Conservation (phyloP, 225 moss, liverwort and hornwort species). For the Polytrichum formosum region DNA sequence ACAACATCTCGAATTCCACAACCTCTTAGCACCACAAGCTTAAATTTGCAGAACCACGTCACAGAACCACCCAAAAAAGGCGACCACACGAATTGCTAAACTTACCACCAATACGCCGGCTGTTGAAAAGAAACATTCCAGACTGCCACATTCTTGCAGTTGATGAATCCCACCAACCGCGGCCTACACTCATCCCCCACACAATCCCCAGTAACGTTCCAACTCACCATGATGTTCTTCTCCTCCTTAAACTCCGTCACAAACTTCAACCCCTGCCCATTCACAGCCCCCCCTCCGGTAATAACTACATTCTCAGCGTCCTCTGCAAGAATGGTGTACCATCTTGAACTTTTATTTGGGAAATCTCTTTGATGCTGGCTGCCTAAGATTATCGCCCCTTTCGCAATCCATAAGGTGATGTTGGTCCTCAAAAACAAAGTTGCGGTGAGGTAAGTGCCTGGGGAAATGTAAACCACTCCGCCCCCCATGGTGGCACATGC, state of each 20-base stretch:
- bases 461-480: constrained; percentile 60
- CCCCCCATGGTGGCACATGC: constrained; percentile 39
- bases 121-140: constrained; percentile 51
- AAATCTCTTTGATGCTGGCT: constrained; percentile 56
- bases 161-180: constrained; percentile 66
- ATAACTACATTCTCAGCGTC: constrained; percentile 67
- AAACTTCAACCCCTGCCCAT: constrained; percentile 70
- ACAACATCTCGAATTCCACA: too few relatives aligned
- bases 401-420: constrained; percentile 54
- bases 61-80: neutral
- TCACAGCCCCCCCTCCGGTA: constrained; percentile 67
- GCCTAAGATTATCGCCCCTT: constrained; percentile 58
- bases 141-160: constrained; percentile 63
- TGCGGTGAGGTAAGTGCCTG: constrained; percentile 65
- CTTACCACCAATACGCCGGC: constrained; percentile 93
- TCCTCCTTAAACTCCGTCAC: constrained; percentile 51
- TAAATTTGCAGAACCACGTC: too few relatives aligned
- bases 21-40: too few relatives aligned
- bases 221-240: constrained; percentile 95
- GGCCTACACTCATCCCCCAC: constrained; percentile 87
- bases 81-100: neutral
- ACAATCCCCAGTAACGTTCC: constrained; percentile 80
- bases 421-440: constrained; percentile 65
- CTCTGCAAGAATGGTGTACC: constrained; percentile 83
- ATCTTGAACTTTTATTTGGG: constrained; percentile 19